A percentile compares a stretch with the other conserved stretches of the same genome.
phyloP scores from a whole-genome alignment of 176 grass and related monocot genomes.

The Puccinellia tenuiflora region DNA sequence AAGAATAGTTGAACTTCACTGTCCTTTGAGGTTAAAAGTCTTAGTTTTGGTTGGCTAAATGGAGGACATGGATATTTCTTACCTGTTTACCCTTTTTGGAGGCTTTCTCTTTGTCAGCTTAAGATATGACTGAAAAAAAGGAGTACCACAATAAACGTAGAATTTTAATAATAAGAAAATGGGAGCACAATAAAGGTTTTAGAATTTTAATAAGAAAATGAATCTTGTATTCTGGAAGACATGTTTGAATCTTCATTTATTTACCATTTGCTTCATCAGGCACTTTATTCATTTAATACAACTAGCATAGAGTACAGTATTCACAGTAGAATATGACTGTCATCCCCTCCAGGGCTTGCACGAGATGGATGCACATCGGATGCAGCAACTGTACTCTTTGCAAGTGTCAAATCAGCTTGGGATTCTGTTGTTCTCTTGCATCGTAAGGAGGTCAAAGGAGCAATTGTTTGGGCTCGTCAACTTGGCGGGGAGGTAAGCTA shows the following conservation, averaged over 20 bases:
- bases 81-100: neutral
- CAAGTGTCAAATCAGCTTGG: slow-evolving; percentile 68
- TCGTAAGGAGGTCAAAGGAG: slow-evolving; percentile 69
- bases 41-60: neutral
- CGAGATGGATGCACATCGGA: slow-evolving; percentile 84
- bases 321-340: neutral
- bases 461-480: slow-evolving; percentile 84
- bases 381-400: slow-evolving; percentile 67
- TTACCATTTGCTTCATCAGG: neutral
- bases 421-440: slow-evolving; percentile 65
- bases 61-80: neutral
- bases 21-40: neutral
- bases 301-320: neutral
- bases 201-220: too few species aligned
- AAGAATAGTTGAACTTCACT: neutral
- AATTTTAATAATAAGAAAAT: neutral
- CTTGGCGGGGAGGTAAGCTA: slow-evolving; percentile 80
- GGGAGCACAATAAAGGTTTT: too few species aligned
- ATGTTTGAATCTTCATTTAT: slow-evolving; percentile 7
- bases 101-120: neutral
- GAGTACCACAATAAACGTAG: neutral
- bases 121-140: too few species aligned
- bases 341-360: slow-evolving; percentile 59
- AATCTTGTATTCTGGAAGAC: too few species aligned
- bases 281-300: neutral